Conservation (phyloP, 345 rosid genomes). For the Gossypium raimondii region DNA sequence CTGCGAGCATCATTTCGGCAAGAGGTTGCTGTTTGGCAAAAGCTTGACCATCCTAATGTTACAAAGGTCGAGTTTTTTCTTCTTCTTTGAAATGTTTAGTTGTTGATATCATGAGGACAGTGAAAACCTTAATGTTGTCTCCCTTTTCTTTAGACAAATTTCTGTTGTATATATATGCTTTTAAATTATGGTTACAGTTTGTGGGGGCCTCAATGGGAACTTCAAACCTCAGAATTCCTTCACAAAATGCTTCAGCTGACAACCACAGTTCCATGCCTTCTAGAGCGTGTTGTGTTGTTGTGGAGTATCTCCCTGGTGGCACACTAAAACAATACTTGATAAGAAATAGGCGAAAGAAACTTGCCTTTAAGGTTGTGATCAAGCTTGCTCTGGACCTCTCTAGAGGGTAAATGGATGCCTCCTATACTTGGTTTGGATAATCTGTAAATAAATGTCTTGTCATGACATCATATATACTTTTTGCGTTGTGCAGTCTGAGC, state of each 20-base stretch:
- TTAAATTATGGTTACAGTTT: constrained; percentile 40
- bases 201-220: constrained; percentile 97
- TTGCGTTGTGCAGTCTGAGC: constrained; percentile 58
- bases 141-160: too few species aligned
- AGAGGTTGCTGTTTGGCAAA: constrained; percentile 98
- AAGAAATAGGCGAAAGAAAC: constrained; percentile 66
- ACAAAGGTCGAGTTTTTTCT: constrained; percentile 51
- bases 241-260: constrained; percentile 33
- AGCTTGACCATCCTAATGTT: constrained; percentile 87
- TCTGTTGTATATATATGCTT: too few species aligned
- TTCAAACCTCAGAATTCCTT: constrained; percentile 69
- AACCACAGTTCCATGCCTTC: constrained; percentile 39
- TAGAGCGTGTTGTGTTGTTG: constrained; percentile 86
- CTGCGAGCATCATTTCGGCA: constrained; percentile 69
- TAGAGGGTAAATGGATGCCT: constrained; percentile 55
- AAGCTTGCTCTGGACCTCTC: constrained; percentile 88
- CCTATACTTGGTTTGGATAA: not conserved
- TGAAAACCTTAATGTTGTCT: not conserved
- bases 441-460: not conserved
- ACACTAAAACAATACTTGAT: constrained; percentile 78
- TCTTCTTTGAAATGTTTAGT: constrained; percentile 9
- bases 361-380: constrained; percentile 62
- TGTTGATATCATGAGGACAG: not conserved
- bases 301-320: constrained; percentile 82
- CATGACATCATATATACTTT: not conserved